Evolutionary conservation across 441 rosid species (phyloP).

Genomic region (Iberis amara): DNA sequence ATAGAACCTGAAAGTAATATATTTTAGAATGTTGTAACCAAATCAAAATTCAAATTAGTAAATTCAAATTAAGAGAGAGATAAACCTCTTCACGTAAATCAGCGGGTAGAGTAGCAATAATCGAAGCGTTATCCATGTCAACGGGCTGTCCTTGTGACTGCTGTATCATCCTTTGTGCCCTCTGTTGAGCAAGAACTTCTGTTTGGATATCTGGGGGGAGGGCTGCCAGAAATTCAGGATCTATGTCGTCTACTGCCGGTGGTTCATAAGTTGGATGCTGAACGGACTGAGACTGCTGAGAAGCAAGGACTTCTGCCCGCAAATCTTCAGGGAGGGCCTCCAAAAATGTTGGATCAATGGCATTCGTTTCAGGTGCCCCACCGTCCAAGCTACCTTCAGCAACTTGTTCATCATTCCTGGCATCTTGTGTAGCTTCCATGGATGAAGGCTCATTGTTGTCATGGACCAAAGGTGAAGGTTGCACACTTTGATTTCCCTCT

Average conservation of each 20-base stretch:
- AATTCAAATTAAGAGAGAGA: conserved; percentile 14
- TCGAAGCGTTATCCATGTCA: conserved; percentile 99
- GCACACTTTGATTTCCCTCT: conserved; percentile 53
- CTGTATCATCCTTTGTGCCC: conserved; percentile 84
- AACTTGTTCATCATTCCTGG: conserved; percentile 24
- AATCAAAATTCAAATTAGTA: conserved; percentile 16
- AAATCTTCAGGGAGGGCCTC: conserved; percentile 96
- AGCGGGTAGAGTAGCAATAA: conserved; percentile 96
- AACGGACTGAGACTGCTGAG: conserved; percentile 92
- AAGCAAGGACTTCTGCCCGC: conserved; percentile 94
- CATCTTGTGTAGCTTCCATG: conserved; percentile 31
- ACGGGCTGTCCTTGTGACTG: conserved; percentile 96
- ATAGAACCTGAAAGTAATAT: conserved; percentile 60
- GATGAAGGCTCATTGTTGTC: conserved; percentile 44
- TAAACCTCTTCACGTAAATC: conserved; percentile 96
- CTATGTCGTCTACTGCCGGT: conserved; percentile 88
- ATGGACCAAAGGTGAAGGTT: conserved; percentile 40
- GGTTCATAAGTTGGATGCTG: conserved; percentile 83
- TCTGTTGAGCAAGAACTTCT: conserved; percentile 97
- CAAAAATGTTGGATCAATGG: conserved; percentile 94
- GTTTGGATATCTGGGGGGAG: conserved; percentile 98
- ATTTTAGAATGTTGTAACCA: conserved; percentile 22
- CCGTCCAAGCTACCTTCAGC: conserved; percentile 55
- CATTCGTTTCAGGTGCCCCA: conserved; percentile 57
- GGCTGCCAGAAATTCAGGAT: conserved; percentile 97